phyloP scores from a whole-genome alignment of 2,329 filamentous ascomycete genomes.

The Chrysosporium keratinophilum region DNA sequence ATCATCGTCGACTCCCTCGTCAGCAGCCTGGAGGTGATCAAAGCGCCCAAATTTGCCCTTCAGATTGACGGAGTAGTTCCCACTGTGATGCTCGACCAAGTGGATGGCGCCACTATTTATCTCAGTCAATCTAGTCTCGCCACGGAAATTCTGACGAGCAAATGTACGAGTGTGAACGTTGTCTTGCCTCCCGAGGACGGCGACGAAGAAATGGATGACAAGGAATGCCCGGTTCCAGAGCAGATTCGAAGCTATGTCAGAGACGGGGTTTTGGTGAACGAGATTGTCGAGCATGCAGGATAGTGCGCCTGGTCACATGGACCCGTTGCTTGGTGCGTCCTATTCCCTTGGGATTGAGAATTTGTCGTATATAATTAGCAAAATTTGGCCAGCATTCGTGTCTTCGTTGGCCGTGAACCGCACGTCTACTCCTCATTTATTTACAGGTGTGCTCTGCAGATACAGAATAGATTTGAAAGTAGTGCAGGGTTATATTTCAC shows the following conservation, averaged over 20 bases:
- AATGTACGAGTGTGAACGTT: constrained; percentile 77
- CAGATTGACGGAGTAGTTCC: constrained; percentile 79
- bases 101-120: constrained; percentile 82
- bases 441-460: background rate
- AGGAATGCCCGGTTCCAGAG: constrained; percentile 76
- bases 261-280: constrained; percentile 68
- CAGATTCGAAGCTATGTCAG: constrained; percentile 77
- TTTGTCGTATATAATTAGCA: background rate
- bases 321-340: background rate
- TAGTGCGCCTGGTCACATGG: background rate
- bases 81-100: constrained; percentile 82
- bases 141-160: constrained; percentile 81
- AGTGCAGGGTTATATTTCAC: background rate
- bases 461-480: background rate
- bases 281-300: constrained; percentile 87
- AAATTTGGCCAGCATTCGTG: too few species aligned
- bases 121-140: constrained; percentile 66
- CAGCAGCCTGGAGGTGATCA: constrained; percentile 87
- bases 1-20: constrained; percentile 83
- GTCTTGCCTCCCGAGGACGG: constrained; percentile 61
- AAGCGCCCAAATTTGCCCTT: constrained; percentile 87
- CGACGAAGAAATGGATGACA: constrained; percentile 66
- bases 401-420: background rate
- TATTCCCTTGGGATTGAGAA: too few species aligned
- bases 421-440: background rate